phyloP scores from a whole-genome alignment of 371 early-diverging fungal genomes.

The Mucor piriformis region DNA sequence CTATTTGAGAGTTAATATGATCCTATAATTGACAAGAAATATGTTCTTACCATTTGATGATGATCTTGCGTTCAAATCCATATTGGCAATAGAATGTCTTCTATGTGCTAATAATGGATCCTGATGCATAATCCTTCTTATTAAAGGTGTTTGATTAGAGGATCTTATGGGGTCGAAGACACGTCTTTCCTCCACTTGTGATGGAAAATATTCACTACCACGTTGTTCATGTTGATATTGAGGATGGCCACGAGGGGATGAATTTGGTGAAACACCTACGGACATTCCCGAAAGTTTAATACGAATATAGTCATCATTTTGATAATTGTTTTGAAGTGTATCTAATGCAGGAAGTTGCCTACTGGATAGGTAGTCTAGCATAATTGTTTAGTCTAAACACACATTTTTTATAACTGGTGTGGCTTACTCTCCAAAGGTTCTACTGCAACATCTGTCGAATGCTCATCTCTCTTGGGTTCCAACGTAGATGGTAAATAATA shows the following conservation, averaged over 20 bases:
- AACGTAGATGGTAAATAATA: constrained; percentile 1
- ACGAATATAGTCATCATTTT: constrained; percentile 13
- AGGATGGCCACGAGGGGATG: constrained; percentile 8
- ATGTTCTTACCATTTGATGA: not conserved
- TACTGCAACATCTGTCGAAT: constrained; percentile 2
- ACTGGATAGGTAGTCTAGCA: not conserved
- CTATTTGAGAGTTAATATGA: too few relatives aligned
- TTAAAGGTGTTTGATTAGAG: not conserved
- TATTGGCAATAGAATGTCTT: constrained; percentile 16
- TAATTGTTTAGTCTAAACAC: not conserved
- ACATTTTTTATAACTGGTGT: not conserved
- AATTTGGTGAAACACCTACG: constrained; percentile 17
- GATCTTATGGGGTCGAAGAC: constrained; percentile 8
- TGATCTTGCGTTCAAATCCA: not conserved
- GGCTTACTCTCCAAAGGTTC: constrained; percentile 4
- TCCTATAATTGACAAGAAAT: not conserved
- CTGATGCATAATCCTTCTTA: constrained; percentile 2
- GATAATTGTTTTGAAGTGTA: constrained; percentile 3
- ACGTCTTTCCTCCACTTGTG: not conserved
- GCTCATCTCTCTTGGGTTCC: constrained; percentile 3
- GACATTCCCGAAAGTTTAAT: constrained; percentile 19
- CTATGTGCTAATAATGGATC: constrained; percentile 1
- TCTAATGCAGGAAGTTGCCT: constrained; percentile 8
- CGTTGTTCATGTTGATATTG: constrained; percentile 11
- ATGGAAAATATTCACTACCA: constrained; percentile 6